These are phyloP conservation scores for Fusarium phyllophilum DNA, from an alignment of 2,329 filamentous ascomycete genomes.

Conservation along the genomic window DNA sequence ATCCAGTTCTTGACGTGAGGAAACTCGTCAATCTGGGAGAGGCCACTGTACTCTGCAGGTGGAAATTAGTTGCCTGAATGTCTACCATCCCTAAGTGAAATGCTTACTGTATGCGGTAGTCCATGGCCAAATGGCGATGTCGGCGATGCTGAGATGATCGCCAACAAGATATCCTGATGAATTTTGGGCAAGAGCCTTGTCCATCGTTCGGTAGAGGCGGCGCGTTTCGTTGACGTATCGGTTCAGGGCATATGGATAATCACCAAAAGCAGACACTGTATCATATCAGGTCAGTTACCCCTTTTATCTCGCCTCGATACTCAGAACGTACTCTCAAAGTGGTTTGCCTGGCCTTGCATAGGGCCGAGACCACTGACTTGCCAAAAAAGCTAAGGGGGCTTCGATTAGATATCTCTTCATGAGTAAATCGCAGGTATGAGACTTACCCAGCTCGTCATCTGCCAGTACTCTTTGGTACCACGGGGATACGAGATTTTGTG, in stretches of 20 bases:
- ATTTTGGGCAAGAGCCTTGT: constrained; percentile 72
- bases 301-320: background rate
- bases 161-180: constrained; percentile 70
- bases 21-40: constrained; percentile 73
- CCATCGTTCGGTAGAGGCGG: constrained; percentile 81
- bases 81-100: background rate
- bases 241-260: constrained; percentile 82
- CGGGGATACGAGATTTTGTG: constrained; percentile 83
- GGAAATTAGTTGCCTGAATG: background rate
- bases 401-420: background rate
- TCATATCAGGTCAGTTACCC: background rate
- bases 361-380: constrained; percentile 83
- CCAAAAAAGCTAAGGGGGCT: constrained; percentile 65
- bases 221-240: constrained; percentile 85
- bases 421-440: background rate
- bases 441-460: constrained; percentile 78
- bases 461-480: constrained; percentile 78
- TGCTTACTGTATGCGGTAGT: constrained; percentile 62
- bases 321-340: constrained; percentile 70
- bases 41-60: constrained; percentile 46
- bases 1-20: constrained; percentile 81
- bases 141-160: constrained; percentile 76
- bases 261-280: constrained; percentile 77
- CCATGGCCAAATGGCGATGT: constrained; percentile 85
- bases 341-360: constrained; percentile 84